Evolutionary conservation across 192 early-diverging fungal species (phyloP).

Genomic region (Coemansia sp.): DNA sequence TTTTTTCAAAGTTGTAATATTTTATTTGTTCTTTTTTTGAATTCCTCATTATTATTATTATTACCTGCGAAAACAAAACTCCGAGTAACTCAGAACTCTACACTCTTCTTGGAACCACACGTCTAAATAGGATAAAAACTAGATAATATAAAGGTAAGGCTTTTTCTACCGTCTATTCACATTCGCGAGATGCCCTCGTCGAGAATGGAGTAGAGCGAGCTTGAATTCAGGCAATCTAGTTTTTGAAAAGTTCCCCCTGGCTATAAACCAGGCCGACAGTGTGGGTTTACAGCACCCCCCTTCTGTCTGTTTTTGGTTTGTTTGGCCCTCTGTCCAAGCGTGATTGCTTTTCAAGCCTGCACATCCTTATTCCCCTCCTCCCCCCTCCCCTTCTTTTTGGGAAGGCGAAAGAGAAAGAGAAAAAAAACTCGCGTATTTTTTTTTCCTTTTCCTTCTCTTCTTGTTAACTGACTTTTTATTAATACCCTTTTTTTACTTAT

Average conservation of each 20-base stretch:
- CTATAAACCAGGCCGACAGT: not conserved
- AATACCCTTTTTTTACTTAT: constrained; percentile 15
- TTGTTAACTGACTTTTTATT: constrained; percentile 14
- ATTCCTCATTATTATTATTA: constrained; percentile 2
- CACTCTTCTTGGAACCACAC: not conserved
- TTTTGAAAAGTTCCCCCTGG: not conserved
- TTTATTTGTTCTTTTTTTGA: not conserved
- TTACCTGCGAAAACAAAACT: not conserved
- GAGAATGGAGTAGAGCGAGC: not conserved
- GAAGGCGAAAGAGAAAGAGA: not conserved
- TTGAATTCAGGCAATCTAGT: constrained; percentile 5
- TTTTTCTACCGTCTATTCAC: not conserved
- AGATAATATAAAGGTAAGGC: not conserved
- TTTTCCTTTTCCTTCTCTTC: constrained; percentile 11
- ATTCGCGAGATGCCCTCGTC: not conserved
- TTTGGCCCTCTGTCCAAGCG: constrained; percentile 11
- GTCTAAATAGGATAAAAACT: not conserved
- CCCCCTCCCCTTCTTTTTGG: constrained; percentile 31
- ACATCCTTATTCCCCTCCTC: constrained; percentile 21
- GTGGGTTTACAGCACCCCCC: not conserved
- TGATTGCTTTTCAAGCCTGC: constrained; percentile 11
- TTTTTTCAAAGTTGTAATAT: not conserved
- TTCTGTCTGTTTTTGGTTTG: constrained; percentile 16
- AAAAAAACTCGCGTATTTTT: constrained; percentile 11
- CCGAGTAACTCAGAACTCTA: not conserved